Evolutionary conservation across 352 stramenopile species (phyloP).

Genomic region (Pythium sp.): DNA sequence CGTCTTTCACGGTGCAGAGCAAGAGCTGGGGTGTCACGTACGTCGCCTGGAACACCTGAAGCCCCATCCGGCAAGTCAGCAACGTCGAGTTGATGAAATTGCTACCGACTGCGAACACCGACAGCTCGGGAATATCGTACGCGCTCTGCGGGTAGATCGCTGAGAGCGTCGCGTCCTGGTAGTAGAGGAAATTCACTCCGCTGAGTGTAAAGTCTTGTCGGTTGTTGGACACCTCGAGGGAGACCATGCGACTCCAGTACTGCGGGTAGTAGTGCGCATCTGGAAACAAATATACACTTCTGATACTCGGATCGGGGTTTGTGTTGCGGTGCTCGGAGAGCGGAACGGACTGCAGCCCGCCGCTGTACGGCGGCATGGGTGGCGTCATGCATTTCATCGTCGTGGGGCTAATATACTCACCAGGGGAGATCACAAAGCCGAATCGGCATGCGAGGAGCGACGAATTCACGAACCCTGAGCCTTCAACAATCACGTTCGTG

Average conservation of each 20-base stretch:
- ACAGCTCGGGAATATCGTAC: constrained; percentile 43
- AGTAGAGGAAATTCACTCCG: constrained; percentile 92
- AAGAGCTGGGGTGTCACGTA: constrained; percentile 88
- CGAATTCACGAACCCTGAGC: constrained; percentile 87
- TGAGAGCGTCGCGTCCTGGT: constrained; percentile 76
- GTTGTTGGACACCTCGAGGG: constrained; percentile 95
- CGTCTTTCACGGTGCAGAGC: constrained; percentile 78
- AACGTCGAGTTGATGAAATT: constrained; percentile 93
- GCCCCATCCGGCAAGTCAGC: constrained; percentile 88
- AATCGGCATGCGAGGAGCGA: constrained; percentile 88
- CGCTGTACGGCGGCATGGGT: constrained; percentile 52
- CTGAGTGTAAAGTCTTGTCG: constrained; percentile 92
- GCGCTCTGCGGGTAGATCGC: constrained; percentile 54
- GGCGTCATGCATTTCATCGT: constrained; percentile 85
- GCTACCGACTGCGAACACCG: constrained; percentile 65
- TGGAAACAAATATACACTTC: constrained; percentile 78
- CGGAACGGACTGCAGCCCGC: constrained; percentile 49
- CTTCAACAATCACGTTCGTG: constrained; percentile 84
- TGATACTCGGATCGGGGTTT: constrained; percentile 53
- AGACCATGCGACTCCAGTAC: constrained; percentile 85
- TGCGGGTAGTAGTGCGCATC: constrained; percentile 84
- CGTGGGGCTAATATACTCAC: constrained; percentile 70
- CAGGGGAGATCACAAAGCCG: constrained; percentile 78
- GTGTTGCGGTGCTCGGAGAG: constrained; percentile 75
- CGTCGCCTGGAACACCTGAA: constrained; percentile 66